A percentile compares a stretch with the other conserved stretches of the same genome.
Evolutionary conservation across 352 stramenopile genomes (phyloP).

Genomic region (Phytophthora capsici): DNA sequence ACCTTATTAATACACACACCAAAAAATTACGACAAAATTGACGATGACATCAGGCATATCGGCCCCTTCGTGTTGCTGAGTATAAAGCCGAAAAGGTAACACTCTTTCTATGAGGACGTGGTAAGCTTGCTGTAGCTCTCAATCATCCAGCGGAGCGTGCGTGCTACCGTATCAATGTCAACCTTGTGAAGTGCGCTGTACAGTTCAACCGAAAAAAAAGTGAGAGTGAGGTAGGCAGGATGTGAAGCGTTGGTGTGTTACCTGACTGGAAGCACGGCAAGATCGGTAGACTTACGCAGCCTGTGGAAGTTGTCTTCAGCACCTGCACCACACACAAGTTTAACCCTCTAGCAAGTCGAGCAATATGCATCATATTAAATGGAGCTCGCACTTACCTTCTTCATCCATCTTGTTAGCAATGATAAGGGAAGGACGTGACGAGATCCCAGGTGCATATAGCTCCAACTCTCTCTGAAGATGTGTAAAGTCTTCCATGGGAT

Average conservation of each 20-base stretch:
- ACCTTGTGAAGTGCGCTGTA: constrained; percentile 85
- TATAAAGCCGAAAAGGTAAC: neutral
- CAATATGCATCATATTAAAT: too few relatives aligned
- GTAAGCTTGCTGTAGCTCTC: constrained; percentile 66
- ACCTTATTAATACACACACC: constrained; percentile 25
- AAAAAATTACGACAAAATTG: constrained; percentile 6
- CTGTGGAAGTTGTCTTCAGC: constrained; percentile 85
- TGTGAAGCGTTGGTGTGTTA: constrained; percentile 14
- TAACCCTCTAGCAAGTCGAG: too few relatives aligned
- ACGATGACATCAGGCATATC: neutral
- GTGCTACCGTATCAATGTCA: constrained; percentile 82
- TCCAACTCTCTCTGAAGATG: constrained; percentile 88
- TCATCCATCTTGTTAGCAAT: constrained; percentile 93
- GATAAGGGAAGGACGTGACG: constrained; percentile 83
- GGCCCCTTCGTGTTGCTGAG: too few relatives aligned
- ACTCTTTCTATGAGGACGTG: constrained; percentile 52
- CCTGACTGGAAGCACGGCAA: constrained; percentile 85
- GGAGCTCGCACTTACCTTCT: constrained; percentile 42
- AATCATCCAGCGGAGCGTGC: constrained; percentile 77
- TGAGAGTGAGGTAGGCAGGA: neutral
- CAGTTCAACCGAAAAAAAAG: neutral
- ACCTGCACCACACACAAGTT: constrained; percentile 23
- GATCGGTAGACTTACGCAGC: constrained; percentile 70
- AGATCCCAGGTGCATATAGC: constrained; percentile 88
- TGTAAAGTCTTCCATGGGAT: constrained; percentile 76